Evolutionary conservation across 164 flowering plant genomes (phyloP).

Genomic region (Euptelea pleiosperma): DNA sequence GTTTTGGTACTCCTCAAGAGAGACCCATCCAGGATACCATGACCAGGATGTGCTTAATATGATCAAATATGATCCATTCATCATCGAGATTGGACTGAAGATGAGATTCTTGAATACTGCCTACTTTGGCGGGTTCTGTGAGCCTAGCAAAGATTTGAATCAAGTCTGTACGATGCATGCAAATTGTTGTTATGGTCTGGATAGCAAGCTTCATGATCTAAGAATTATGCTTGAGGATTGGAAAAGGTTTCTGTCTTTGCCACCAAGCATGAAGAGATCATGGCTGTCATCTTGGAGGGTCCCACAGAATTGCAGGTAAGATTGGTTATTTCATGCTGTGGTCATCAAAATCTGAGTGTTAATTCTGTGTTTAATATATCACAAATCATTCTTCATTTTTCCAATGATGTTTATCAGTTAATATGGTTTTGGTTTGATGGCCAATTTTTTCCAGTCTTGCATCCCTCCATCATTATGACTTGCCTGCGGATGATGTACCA

Average conservation of each 20-base stretch:
- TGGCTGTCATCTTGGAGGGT: constrained; percentile 50
- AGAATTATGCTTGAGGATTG: constrained; percentile 70
- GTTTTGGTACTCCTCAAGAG: constrained; percentile 61
- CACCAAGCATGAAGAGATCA: constrained; percentile 33
- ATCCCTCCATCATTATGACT: not conserved
- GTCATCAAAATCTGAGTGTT: not conserved
- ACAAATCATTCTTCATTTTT: too few relatives aligned
- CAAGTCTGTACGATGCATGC: constrained; percentile 88
- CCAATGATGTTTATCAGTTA: not conserved
- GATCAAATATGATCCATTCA: constrained; percentile 47
- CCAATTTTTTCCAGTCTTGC: not conserved
- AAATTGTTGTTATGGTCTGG: constrained; percentile 72
- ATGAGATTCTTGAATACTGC: constrained; percentile 68
- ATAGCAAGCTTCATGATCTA: constrained; percentile 65
- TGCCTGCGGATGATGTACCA: not conserved
- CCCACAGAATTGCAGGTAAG: constrained; percentile 71
- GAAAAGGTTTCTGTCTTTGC: constrained; percentile 50
- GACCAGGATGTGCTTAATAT: constrained; percentile 78
- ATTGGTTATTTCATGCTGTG: not conserved
- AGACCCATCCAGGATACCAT: constrained; percentile 50
- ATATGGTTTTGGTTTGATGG: not conserved
- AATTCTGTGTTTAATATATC: not conserved
- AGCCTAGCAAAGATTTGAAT: constrained; percentile 63
- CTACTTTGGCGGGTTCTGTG: constrained; percentile 79
- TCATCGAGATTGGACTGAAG: constrained; percentile 38